A percentile compares a stretch with the other conserved stretches of the same genome.
These are phyloP conservation scores for Parascedosporium putredinis DNA, from an alignment of 2,329 filamentous ascomycete genomes.

Conservation along the genomic window DNA sequence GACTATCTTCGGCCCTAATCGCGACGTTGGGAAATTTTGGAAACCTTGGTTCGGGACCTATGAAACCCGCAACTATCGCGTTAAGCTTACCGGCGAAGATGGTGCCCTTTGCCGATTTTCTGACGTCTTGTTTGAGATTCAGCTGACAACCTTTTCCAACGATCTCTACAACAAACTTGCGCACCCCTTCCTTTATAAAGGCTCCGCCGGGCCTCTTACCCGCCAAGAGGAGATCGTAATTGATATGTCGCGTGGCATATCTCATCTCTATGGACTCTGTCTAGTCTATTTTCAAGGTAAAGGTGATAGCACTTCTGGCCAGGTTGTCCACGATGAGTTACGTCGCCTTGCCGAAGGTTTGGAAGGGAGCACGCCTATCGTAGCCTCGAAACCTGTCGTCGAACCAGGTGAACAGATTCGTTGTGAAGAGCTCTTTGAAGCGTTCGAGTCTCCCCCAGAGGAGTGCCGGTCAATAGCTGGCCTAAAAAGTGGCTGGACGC, in stretches of 20 bases:
- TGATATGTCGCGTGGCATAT: constrained; percentile 9
- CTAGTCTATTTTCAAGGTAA: constrained; percentile 3
- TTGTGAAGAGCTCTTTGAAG: not conserved
- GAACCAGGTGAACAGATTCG: not conserved
- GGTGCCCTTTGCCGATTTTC: not conserved
- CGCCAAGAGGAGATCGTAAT: constrained; percentile 11
- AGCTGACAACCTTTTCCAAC: constrained; percentile 11
- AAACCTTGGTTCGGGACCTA: constrained; percentile 11
- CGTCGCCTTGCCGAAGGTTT: not conserved
- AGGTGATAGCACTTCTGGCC: not conserved
- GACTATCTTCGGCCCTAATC: constrained; percentile 6
- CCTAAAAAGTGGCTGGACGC: not conserved
- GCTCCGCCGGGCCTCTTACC: constrained; percentile 1
- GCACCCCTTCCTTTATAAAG: constrained; percentile 10
- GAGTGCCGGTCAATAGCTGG: not conserved
- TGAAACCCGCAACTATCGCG: constrained; percentile 9
- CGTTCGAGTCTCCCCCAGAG: not conserved
- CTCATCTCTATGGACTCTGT: constrained; percentile 9
- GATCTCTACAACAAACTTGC: constrained; percentile 11
- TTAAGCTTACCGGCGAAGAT: constrained; percentile 3
- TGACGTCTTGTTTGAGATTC: constrained; percentile 10
- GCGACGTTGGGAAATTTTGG: constrained; percentile 9
- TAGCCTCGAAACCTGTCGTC: not conserved
- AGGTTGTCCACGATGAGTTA: not conserved
- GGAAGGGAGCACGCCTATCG: not conserved